phyloP scores from a whole-genome alignment of 495 filamentous ascomycete species.

The Daldinia loculata region DNA sequence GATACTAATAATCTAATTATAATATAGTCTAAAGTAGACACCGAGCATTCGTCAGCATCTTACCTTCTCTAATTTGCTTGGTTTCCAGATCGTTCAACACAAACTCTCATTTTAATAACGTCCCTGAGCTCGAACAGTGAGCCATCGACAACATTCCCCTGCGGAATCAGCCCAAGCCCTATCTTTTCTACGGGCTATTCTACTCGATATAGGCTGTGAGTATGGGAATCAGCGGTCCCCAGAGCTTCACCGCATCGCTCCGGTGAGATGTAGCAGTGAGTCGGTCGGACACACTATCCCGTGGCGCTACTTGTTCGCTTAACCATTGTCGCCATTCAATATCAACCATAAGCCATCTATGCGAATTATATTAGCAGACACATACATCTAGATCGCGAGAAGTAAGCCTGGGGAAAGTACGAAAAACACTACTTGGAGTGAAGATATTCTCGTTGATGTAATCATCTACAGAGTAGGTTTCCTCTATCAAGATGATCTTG shows the following conservation, averaged over 20 bases:
- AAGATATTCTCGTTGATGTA: background rate
- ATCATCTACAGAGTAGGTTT: background rate
- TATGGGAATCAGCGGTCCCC: conserved; percentile 31
- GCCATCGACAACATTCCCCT: background rate
- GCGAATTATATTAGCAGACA: conserved; percentile 12
- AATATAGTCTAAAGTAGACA: too few relatives aligned
- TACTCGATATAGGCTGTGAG: conserved; percentile 13
- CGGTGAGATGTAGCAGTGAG: background rate
- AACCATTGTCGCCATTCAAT: conserved; percentile 42
- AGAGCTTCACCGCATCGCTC: conserved; percentile 9
- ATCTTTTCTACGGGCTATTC: background rate
- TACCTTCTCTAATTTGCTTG: too few relatives aligned
- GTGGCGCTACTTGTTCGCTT: conserved; percentile 29
- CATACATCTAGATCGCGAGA: background rate
- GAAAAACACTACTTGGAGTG: background rate
- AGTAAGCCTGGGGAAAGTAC: background rate
- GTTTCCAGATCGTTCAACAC: too few relatives aligned
- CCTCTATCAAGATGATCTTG: background rate
- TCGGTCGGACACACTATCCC: background rate
- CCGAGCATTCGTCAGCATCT: too few relatives aligned
- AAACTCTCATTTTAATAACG: too few relatives aligned
- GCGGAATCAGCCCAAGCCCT: background rate
- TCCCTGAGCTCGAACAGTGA: too few relatives aligned
- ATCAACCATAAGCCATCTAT: conserved; percentile 38
- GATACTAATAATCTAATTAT: too few relatives aligned